Evolutionary conservation across 805 yeast genomes (phyloP), one percentile per base, ranked within the genome.

Genomic region (Jamesozyma gamospora): DNA sequence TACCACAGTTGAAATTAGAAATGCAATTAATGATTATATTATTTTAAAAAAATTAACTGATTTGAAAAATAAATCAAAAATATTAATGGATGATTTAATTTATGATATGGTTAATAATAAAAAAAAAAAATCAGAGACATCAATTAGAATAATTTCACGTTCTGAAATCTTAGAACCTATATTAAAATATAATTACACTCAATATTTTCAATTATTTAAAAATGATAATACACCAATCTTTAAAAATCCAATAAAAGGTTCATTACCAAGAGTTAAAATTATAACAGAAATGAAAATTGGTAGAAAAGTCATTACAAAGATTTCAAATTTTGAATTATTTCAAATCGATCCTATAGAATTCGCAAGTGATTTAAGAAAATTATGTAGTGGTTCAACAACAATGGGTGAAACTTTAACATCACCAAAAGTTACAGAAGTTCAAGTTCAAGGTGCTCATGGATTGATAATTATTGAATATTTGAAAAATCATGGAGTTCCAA

Each of bases 381-480:
- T 77, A 46, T 92, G 97, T 57, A 88, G 95, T 11, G 95, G 96
- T 0, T 84, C 96, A 0, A 72, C 92, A 0, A 78, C 95, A 0
- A 70, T 83, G 10, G 80, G 79, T 0, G 76, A 74, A 24, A 72
- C 75, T 32, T 65, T 66, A 13, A 51, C 51, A 1, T 71, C 74
- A 37, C 79, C 79, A 4, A 71, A 69, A 29, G 52, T 71, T 0
- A 58, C 68, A 31, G 94, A 84, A 51, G 86, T 92, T 4, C 71
- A 77, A 35, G 94, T 92, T 2, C 97, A 92, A 63, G 98, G 98
- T 0, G 82, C 90, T 2, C 97, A 90, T 56, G 77, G 77, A 18
- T 71, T 74, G 35, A 57, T 70, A 0, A 74, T 82, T 10, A 63
- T 69, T n/a, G 79, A 77, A 2, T 56, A 79, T 34, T 62, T 88